A percentile compares a stretch with the other conserved stretches of the same genome.
phyloP scores from a whole-genome alignment of 192 early-diverging fungal species.

The Jimgerdemannia lactiflua region DNA sequence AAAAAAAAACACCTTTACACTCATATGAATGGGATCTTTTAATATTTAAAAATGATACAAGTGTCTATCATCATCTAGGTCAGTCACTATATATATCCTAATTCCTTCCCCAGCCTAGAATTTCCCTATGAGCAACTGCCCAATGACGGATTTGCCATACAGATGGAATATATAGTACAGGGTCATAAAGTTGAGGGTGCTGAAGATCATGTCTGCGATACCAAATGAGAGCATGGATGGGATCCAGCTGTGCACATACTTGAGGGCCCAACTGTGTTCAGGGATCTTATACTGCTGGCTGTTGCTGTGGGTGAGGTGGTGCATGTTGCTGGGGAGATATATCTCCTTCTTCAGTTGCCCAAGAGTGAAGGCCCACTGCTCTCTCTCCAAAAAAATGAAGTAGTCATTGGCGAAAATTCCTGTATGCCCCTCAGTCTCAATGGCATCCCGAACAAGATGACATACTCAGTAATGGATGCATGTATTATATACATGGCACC shows the following conservation, averaged over 20 bases:
- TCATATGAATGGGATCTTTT: no score
- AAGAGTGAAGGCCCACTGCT: constrained; percentile 40
- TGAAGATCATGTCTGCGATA: constrained; percentile 32
- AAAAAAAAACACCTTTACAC: no score
- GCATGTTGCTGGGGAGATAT: constrained; percentile 35
- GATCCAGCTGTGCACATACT: constrained; percentile 41
- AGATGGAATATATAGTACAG: constrained; percentile 34
- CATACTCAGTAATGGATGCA: constrained; percentile 41
- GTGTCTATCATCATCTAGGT: no score
- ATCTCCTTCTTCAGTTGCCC: constrained; percentile 34
- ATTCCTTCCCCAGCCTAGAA: constrained; percentile 23
- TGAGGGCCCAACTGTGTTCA: constrained; percentile 39
- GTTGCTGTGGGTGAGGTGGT: constrained; percentile 34
- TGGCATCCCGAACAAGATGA: constrained; percentile 42
- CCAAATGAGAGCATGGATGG: constrained; percentile 44
- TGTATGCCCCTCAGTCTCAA: constrained; percentile 44
- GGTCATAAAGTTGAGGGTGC: constrained; percentile 34
- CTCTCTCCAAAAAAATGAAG: constrained; percentile 42
- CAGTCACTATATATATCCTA: no score
- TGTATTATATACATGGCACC: constrained; percentile 44
- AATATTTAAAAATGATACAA: no score
- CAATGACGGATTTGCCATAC: constrained; percentile 22
- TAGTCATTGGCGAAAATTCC: constrained; percentile 42
- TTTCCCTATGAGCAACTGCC: constrained; percentile 26
- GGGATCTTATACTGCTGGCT: constrained; percentile 45